Conservation (phyloP, 2,329 filamentous ascomycete species). For the Paracoccidioides brasiliensis region DNA sequence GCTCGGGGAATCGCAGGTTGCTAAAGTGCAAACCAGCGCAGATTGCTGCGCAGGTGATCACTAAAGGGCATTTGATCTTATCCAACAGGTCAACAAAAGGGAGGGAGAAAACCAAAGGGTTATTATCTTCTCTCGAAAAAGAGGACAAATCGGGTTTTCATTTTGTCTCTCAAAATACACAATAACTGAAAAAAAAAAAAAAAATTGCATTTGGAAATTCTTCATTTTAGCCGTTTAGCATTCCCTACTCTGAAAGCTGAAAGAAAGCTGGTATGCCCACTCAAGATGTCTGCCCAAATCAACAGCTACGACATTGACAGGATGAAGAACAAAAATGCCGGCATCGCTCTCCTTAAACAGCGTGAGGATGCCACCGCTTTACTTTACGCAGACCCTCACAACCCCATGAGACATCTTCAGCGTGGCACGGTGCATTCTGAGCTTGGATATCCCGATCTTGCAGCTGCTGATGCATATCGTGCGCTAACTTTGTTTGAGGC, state of each 20-base stretch:
- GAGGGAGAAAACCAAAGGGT: not conserved
- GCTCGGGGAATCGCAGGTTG: not conserved
- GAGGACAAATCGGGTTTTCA: not conserved
- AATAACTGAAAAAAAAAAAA: not conserved
- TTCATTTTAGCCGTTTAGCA: not conserved
- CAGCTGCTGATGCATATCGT: slow-evolving; percentile 78
- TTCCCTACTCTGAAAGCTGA: not conserved
- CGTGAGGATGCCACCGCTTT: slow-evolving; percentile 43
- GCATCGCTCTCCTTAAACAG: slow-evolving; percentile 2
- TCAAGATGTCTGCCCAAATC: not conserved
- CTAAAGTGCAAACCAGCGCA: not conserved
- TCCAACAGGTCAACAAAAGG: not conserved
- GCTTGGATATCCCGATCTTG: slow-evolving; percentile 79
- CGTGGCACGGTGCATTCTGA: slow-evolving; percentile 58
- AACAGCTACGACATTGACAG: not conserved
- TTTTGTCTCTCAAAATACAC: not conserved
- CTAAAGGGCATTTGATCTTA: not conserved
- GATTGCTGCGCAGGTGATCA: not conserved
- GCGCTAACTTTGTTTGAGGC: slow-evolving; percentile 81
- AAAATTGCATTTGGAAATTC: not conserved
- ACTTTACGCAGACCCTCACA: slow-evolving; percentile 29
- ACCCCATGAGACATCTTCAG: slow-evolving; percentile 27
- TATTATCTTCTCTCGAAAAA: not conserved
- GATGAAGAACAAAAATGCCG: not conserved
- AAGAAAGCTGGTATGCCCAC: not conserved